Evolutionary conservation across 805 yeast species (phyloP), one percentile per base, ranked within the genome.

Genomic region (Starmerella powellii): DNA sequence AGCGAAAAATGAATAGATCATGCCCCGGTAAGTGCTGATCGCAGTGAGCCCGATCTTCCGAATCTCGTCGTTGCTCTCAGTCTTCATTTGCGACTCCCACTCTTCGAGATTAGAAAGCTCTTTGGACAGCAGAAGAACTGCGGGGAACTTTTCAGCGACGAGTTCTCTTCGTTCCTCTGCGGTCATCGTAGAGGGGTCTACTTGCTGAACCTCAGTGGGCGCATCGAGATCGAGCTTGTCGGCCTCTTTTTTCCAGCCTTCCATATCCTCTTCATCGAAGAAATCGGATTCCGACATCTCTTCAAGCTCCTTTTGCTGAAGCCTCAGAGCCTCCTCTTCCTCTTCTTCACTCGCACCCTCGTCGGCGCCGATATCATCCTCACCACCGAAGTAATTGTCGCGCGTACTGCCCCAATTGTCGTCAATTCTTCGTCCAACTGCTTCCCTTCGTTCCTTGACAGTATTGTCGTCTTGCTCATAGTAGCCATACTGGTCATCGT

Each of bases 301-400:
- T 50, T 75, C 75, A 45, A 84, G 63, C 59, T 86, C 86, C 51
- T 73, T 71, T 64, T 80, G 81, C 63, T 87, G 96, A 51, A 84
- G 76, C 56, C 85, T 76, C 37, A 83, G 56, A 0, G 97, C 97
- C 62, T 91, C 96, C 53, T 75, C 77, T 44, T 88, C 91, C 63
- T 86, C 78, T 48, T 74, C 77, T 48, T 74, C 77, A 4, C 84
- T 81, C 26, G 76, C 78, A 41, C 76, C 93, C 26, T 79, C 88
- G 49, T 82, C 93, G 60, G 70, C 83, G 51, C 63, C 70, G 15
- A 70, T 73, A 34, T 57, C 64, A 23, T 57, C 68, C 8, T 63
- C 65, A 34, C 54, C 58, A 19, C 57, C 57, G 42, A 66, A 39
- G 32, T 50, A 50, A 61, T 60, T 73, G 64, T 59, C 70, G 46